Evolutionary conservation across 2,329 filamentous ascomycete genomes (phyloP), one percentile per base, ranked within the genome.

Genomic region (Karstenula rhodostoma): DNA sequence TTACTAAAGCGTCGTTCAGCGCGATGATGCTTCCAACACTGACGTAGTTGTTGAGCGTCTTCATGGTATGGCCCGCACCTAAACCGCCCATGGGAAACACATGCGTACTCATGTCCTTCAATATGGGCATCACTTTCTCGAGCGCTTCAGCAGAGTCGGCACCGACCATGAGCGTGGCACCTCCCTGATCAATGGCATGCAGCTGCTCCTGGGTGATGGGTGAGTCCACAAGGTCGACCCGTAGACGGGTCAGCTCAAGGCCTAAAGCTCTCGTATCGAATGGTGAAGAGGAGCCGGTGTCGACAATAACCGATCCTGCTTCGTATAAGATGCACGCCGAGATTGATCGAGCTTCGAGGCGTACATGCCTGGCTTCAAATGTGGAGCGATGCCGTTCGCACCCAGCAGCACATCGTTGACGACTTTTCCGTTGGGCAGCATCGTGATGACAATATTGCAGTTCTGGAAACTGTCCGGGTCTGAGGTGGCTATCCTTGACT

Each of bases 31-130:
- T 72, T 12, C 69, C 71, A 3, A 74, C 73, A 67, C 73, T 75
- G 60, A 75, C 73, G 51, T 77, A 78, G 63, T 77, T 78, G 60
- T 78, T 78, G 55, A 77, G 60, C 6, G 75, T 77, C 65, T 78
- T 77, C 74, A 76, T 78, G 7, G 69, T 75, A 53, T 77, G 74
- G 1, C 76, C 76, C 4, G 74, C 62, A 15, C 75, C 75, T 2
- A 78, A 60, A 5, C 67, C 63, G 3, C 75, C 76, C 73, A 77
- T 77, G 56, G 69, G 63, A 61, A 78, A 78, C 19, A 77, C 68
- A 52, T 77, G 75, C 13, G 63, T 62, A 27, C 72, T 73, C 76
- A 77, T 77, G 2, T 70, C 71, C 32, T 67, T 63, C 13, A 78
- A 67, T 5, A 78, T 67, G 1, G 76, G 74, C 53, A 74, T 64